A percentile compares a stretch with the other conserved stretches of the same genome.
phyloP scores from a whole-genome alignment of 2,329 filamentous ascomycete genomes.

The Cercospora brassicicola region DNA sequence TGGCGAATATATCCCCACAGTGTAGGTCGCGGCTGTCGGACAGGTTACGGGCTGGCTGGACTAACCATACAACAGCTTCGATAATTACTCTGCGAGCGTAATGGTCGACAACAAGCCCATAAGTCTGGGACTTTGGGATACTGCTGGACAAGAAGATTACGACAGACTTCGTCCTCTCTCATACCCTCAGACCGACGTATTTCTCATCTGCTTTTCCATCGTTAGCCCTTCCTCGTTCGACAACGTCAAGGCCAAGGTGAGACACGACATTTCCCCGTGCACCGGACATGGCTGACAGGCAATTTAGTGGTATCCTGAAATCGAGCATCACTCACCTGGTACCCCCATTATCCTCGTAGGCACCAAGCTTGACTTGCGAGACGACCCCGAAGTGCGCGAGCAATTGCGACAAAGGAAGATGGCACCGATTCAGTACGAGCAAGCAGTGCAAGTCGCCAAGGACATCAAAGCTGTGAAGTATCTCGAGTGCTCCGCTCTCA shows the following conservation, averaged over 20 bases:
- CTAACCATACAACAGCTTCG: constrained; percentile 63
- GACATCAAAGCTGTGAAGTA: constrained; percentile 97
- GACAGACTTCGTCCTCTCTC: constrained; percentile 91
- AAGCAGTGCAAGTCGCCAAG: constrained; percentile 83
- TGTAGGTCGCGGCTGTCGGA: constrained; percentile 56
- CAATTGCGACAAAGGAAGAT: constrained; percentile 86
- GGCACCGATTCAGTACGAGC: constrained; percentile 94
- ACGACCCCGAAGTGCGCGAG: constrained; percentile 79
- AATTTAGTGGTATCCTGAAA: constrained; percentile 89
- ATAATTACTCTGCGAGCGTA: constrained; percentile 98
- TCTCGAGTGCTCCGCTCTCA: constrained; percentile 94
- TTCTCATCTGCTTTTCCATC: constrained; percentile 97
- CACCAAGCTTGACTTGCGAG: constrained; percentile 92
- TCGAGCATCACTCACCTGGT: constrained; percentile 91
- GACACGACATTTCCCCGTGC: not conserved
- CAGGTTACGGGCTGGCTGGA: constrained; percentile 37
- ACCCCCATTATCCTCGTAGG: constrained; percentile 96
- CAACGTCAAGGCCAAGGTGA: constrained; percentile 97
- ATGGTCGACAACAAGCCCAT: constrained; percentile 99
- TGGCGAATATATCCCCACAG: constrained; percentile 99
- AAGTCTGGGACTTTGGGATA: constrained; percentile 97
- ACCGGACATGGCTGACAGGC: constrained; percentile 11
- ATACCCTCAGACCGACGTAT: constrained; percentile 97
- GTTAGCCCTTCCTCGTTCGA: constrained; percentile 97
- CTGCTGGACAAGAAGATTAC: constrained; percentile 97